These are phyloP conservation scores for Spiromastix sp. DNA, from an alignment of 2,329 filamentous ascomycete genomes.

Conservation along the genomic window DNA sequence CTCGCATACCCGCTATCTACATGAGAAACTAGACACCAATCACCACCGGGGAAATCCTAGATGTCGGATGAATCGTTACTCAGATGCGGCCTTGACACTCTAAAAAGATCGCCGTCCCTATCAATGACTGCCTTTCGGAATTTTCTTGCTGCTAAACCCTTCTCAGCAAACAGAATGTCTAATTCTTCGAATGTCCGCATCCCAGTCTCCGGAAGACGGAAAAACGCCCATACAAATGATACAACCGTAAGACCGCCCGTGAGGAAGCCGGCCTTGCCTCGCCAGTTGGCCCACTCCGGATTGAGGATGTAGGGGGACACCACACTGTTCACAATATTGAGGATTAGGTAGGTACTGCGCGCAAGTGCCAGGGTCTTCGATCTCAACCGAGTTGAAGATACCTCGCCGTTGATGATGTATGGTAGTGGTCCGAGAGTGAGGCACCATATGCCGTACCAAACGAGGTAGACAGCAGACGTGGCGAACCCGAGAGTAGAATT, in stretches of 20 bases:
- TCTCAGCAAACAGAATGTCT: neutral
- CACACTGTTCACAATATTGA: slow-evolving; percentile 27
- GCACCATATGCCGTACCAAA: slow-evolving; percentile 29
- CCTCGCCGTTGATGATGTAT: slow-evolving; percentile 38
- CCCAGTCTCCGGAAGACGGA: slow-evolving; percentile 11
- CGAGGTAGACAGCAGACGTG: slow-evolving; percentile 23
- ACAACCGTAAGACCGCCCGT: slow-evolving; percentile 12
- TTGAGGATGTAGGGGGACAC: slow-evolving; percentile 30
- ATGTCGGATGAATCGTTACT: too few species aligned
- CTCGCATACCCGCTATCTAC: too few species aligned
- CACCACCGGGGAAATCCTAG: too few species aligned
- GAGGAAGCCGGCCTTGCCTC: slow-evolving; percentile 23
- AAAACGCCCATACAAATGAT: slow-evolving; percentile 11
- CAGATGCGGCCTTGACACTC: too few species aligned
- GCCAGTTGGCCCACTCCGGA: slow-evolving; percentile 19
- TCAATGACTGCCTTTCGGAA: too few species aligned
- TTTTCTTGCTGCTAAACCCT: too few species aligned
- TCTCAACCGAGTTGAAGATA: slow-evolving; percentile 27
- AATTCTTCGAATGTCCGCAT: slow-evolving; percentile 5
- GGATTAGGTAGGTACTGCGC: slow-evolving; percentile 25
- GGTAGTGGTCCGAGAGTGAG: slow-evolving; percentile 29
- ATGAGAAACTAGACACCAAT: too few species aligned
- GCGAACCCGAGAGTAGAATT: slow-evolving; percentile 14
- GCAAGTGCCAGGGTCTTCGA: slow-evolving; percentile 35
- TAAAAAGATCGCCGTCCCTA: too few species aligned